Percentiles rank a stretch among this genome's conserved stretches.
These are phyloP conservation scores for Mortierella sp. DNA, from an alignment of 371 early-diverging fungal genomes.

Conservation along the genomic window DNA sequence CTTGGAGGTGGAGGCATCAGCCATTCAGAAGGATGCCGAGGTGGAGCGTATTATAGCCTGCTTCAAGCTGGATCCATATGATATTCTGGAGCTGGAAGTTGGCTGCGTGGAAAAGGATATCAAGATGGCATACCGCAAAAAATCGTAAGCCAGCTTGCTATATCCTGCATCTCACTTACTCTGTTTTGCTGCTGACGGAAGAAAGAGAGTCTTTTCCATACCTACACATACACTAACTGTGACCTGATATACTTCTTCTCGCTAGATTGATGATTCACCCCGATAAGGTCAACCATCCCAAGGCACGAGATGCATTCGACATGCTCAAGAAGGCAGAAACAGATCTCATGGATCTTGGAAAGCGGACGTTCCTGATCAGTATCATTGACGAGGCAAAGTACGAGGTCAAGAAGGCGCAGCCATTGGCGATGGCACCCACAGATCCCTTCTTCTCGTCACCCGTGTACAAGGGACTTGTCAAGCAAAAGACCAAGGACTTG, in stretches of 20 bases:
- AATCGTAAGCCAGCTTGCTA: constrained; percentile 62
- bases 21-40: constrained; percentile 77
- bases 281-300: constrained; percentile 86
- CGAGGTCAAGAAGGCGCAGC: constrained; percentile 66
- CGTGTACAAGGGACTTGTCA: constrained; percentile 59
- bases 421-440: constrained; percentile 44
- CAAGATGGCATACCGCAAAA: constrained; percentile 85
- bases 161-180: not conserved
- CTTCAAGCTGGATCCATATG: constrained; percentile 86
- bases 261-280: constrained; percentile 86
- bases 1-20: constrained; percentile 71
- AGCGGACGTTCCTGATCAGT: constrained; percentile 67
- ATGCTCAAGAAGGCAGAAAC: constrained; percentile 88
- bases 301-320: constrained; percentile 89
- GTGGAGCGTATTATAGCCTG: constrained; percentile 88
- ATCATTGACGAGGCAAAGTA: constrained; percentile 79
- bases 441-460: constrained; percentile 53
- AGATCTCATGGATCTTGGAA: constrained; percentile 78
- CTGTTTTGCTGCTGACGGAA: not conserved
- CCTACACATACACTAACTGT: not conserved
- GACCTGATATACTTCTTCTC: not conserved
- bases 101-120: constrained; percentile 71
- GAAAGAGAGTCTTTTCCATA: not conserved
- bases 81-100: constrained; percentile 81
- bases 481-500: constrained; percentile 71